Conservation (phyloP, 768 basidiomycete genomes). For the Amanita exitialis region DNA sequence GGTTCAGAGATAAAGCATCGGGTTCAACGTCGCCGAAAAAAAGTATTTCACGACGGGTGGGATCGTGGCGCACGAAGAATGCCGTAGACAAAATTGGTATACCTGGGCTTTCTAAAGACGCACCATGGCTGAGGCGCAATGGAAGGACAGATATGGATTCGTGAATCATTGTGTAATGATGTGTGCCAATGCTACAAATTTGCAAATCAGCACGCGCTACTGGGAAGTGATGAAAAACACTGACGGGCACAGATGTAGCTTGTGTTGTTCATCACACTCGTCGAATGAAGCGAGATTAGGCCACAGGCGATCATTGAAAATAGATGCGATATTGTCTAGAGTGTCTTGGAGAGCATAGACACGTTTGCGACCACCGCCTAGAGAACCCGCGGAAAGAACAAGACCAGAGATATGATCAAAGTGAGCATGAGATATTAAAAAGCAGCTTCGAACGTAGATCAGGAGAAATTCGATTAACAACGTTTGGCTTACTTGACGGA, state of each 20-base stretch:
- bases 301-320: conserved; percentile 79
- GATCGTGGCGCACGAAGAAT: conserved; percentile 72
- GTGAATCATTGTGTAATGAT: conserved; percentile 44
- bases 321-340: conserved; percentile 55
- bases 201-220: not conserved
- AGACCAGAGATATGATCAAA: conserved; percentile 83
- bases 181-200: conserved; percentile 32
- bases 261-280: conserved; percentile 45
- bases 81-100: conserved; percentile 70
- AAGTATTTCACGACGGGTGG: conserved; percentile 58
- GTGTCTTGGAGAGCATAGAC: conserved; percentile 53
- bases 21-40: conserved; percentile 96
- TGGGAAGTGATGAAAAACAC: conserved; percentile 15
- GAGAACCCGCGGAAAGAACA: conserved; percentile 74
- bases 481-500: conserved; percentile 31
- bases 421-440: conserved; percentile 83
- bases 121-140: conserved; percentile 68
- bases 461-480: not conserved
- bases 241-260: conserved; percentile 57
- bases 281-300: conserved; percentile 76
- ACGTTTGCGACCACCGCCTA: conserved; percentile 49
- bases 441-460: conserved; percentile 42
- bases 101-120: conserved; percentile 23
- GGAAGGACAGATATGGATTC: conserved; percentile 50
- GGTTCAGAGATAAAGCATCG: conserved; percentile 52